phyloP scores from a whole-genome alignment of 1,284 basidiomycete species.

The Sanghuangporus baumii region DNA sequence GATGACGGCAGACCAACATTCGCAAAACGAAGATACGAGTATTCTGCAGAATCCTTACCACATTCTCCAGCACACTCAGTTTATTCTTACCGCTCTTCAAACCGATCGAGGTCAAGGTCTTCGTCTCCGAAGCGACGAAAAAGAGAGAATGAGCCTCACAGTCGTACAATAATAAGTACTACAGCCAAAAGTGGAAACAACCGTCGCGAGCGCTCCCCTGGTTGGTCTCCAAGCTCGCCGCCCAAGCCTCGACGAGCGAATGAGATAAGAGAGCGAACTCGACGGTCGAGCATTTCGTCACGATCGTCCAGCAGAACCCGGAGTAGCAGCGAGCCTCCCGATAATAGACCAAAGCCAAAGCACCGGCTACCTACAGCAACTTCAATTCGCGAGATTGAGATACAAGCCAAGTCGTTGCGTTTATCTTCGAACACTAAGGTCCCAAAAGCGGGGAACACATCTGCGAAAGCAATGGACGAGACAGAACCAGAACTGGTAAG shows the following conservation, averaged over 20 bases:
- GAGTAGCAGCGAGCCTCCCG: slow-evolving; percentile 49
- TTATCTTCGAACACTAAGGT: neutral
- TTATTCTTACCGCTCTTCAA: slow-evolving; percentile 59
- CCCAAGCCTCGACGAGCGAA: slow-evolving; percentile 18
- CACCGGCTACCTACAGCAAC: slow-evolving; percentile 57
- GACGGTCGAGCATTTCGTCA: slow-evolving; percentile 44
- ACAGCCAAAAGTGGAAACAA: neutral
- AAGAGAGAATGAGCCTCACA: slow-evolving; percentile 18
- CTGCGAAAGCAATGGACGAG: neutral
- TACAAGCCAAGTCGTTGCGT: slow-evolving; percentile 21
- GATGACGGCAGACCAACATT: slow-evolving; percentile 29
- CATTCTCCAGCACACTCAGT: slow-evolving; percentile 56
- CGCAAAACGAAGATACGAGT: slow-evolving; percentile 22
- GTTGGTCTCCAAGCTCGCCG: slow-evolving; percentile 10
- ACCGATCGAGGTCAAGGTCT: slow-evolving; percentile 57
- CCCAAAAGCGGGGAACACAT: neutral
- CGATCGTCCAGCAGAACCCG: slow-evolving; percentile 42
- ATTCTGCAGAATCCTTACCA: slow-evolving; percentile 34
- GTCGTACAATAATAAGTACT: slow-evolving; percentile 16
- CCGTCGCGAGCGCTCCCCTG: neutral
- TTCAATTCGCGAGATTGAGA: slow-evolving; percentile 35
- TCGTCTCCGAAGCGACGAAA: slow-evolving; percentile 50
- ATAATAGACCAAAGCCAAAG: slow-evolving; percentile 43
- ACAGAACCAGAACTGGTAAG: neutral
- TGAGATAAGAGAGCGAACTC: slow-evolving; percentile 26